Evolutionary conservation across 73 alveolate genomes (phyloP), one percentile per base, ranked within the genome.

Genomic region (Paramecium primaurelia): DNA sequence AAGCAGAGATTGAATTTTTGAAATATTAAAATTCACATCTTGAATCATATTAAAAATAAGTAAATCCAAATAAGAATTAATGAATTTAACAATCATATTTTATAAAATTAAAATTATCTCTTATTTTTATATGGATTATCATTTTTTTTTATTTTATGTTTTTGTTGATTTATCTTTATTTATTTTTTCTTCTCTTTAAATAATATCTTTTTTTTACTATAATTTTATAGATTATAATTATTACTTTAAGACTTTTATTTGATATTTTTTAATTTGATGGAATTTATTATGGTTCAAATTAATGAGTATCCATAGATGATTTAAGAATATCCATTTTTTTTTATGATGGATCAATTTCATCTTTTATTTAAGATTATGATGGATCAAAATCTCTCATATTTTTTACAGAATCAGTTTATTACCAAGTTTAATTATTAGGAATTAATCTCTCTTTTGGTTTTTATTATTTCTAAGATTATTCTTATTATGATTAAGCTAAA

Each of bases 351-450:
- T 42, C 75, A 10, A 42, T 42, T 3, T 80, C 77, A 14, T 47
- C 91, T 26, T 34, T 32, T 10, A 80, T 22, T 80, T 80, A 47
- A 42, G 91, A 80, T 45, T 80, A 25, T 18, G 54, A 12, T 14
- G 77, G 91, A 26, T 80, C 44, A 49, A 80, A 80, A 44, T 80
- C 91, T 49, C 58, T 80, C 75, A 11, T 80, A 47, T 80, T 80
- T 47, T 80, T 80, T 4, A 80, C 51, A 25, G 77, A 20, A 25
- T 44, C 91, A 1, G 91, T 80, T 44, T 80, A 44, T 80, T 80
- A 16, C 91, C 91, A 80, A 2, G 91, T 80, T 26, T 44, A 80
- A 26, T 80, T 80, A 80, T 80, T 80, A n/a, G 91, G 91, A 20
- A 80, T 80, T 44, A 80, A 47, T 80, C 91, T 80, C 22, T 80